phyloP scores from a whole-genome alignment of 257 asterid species.

The Dorcoceras hygrometricum region DNA sequence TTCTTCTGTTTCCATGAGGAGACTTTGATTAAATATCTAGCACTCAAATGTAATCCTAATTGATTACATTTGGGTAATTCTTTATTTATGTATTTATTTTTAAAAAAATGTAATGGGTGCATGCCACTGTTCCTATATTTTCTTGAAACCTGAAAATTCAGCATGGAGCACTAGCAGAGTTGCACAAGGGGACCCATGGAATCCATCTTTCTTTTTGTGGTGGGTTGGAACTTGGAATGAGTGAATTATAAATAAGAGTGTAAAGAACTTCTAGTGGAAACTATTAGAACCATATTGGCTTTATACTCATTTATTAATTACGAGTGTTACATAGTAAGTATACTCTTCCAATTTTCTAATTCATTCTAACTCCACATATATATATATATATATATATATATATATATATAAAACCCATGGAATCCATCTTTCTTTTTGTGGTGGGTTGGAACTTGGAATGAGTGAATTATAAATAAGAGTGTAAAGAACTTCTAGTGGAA shows the following conservation, averaged over 20 bases:
- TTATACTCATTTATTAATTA: no score
- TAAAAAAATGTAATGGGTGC: slow-evolving; percentile 18
- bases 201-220: slow-evolving; percentile 29
- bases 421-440: slow-evolving; percentile 29
- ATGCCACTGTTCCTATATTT: slow-evolving; percentile 17
- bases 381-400: no score
- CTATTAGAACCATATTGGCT: neutral
- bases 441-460: slow-evolving; percentile 17
- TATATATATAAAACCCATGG: no score
- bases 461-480: neutral
- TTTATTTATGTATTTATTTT: no score
- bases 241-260: neutral
- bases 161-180: slow-evolving; percentile 31
- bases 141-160: slow-evolving; percentile 16
- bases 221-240: slow-evolving; percentile 17
- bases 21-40: no score
- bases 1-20: no score
- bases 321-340: no score
- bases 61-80: no score
- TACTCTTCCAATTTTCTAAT: no score
- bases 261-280: slow-evolving; percentile 17
- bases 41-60: no score
- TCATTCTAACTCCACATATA: no score
- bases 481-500: slow-evolving; percentile 15
- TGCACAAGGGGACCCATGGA: slow-evolving; percentile 29